Base-by-base conservation (phyloP, 345 rosid species). In the Citrus sinensis region DNA sequence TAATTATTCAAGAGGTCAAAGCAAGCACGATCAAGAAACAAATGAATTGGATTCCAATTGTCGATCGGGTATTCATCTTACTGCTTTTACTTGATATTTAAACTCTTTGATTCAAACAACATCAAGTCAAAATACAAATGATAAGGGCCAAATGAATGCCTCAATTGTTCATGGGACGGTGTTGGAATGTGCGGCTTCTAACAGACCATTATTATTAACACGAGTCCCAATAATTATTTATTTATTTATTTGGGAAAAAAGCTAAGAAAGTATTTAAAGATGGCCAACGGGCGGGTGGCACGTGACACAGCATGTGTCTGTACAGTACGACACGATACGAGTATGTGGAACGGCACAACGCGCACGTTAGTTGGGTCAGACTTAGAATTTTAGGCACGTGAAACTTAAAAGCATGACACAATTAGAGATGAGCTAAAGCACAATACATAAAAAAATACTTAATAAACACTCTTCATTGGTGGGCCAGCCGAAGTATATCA, bases 351-450 rank as follows among this genome's bases (percentile, higher is more conserved):
- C 0, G 34, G 34, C 0, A 34, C 35, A 1, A 5, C 6, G 0
- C 6, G 35, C 0, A 34, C 6, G 35, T 34, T 4, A 34, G 35
- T 0, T 34, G 1, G 6, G 6, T 0, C 0, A 5, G 0, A 34
- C 1, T 34, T 34, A 34, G 0, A 34, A 34, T 34, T 34, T 34
- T 34, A 34, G 7, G 37, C 0, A 34, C 1, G 37, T 5, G 6
- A 0, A 0, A 0, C 5, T 34, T 34, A 34, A 5, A 34, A 34
- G 0, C 0, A 34, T 5, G 37, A 34, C 6, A 34, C 37, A 0
- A 34, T 34, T 34, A 34, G 5, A 34, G 7, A 34, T 34, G 6
- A 0, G 0, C 0, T 34, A 4, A 34, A 34, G 0, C 5, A 32
- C 0, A 4, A 32, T 4, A 32, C 5, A 0, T 32, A 4, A 32